These are phyloP conservation scores for Suhomyces maxii DNA, from an alignment of 1,139 yeast species.

Conservation along the genomic window DNA sequence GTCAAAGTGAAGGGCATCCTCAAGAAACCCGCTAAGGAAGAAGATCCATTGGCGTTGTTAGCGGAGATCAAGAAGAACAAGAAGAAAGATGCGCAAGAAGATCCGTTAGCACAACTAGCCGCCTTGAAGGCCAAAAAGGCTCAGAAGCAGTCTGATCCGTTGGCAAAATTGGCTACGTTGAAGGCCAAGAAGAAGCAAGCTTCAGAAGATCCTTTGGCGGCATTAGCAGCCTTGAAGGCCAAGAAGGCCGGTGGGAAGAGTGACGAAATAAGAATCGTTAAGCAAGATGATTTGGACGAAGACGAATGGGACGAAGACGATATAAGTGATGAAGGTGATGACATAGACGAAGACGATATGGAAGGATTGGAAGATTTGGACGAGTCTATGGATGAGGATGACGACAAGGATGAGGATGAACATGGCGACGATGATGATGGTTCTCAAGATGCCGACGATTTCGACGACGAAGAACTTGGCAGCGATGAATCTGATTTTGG, in stretches of 20 bases:
- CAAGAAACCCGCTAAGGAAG: constrained; percentile 1
- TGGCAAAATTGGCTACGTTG: constrained; percentile 19
- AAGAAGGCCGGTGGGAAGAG: constrained; percentile 23
- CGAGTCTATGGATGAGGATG: constrained; percentile 15
- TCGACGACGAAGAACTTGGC: constrained; percentile 16
- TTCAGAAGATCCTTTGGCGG: constrained; percentile 40
- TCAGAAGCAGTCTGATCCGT: constrained; percentile 7
- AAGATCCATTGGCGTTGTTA: constrained; percentile 1
- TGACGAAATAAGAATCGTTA: constrained; percentile 25
- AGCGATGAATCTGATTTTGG: constrained; percentile 8
- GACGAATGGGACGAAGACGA: constrained; percentile 14
- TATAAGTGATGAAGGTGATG: constrained; percentile 7
- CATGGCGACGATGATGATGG: constrained; percentile 19
- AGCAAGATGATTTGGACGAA: constrained; percentile 26
- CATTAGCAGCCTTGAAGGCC: constrained; percentile 44
- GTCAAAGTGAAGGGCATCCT: not conserved
- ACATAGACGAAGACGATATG: constrained; percentile 7
- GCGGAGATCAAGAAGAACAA: constrained; percentile 11
- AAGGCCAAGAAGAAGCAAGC: constrained; percentile 18
- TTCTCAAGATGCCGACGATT: constrained; percentile 9
- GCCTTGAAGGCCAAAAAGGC: constrained; percentile 17
- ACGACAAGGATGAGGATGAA: constrained; percentile 15
- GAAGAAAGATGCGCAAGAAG: constrained; percentile 11
- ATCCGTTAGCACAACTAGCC: constrained; percentile 17
- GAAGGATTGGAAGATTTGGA: constrained; percentile 11